Evolutionary conservation across 2,329 filamentous ascomycete species (phyloP).

Genomic region (Furcasterigmium furcatum): DNA sequence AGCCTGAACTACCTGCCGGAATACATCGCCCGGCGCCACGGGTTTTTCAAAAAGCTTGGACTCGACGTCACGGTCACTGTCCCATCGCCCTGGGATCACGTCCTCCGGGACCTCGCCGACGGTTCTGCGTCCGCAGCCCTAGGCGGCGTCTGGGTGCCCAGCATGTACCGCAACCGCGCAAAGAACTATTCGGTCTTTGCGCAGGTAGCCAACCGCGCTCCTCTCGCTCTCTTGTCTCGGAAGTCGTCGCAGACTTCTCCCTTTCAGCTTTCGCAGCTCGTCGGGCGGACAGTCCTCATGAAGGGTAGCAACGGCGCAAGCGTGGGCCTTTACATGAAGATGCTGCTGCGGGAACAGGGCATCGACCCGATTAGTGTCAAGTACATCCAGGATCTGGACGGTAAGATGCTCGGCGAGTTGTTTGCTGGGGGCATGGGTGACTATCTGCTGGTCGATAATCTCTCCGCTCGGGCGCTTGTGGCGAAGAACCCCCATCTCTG

Average conservation of each 20-base stretch:
- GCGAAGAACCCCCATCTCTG: slow-evolving; percentile 3
- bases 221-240: slow-evolving; percentile 6
- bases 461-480: slow-evolving; percentile 8
- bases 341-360: slow-evolving; percentile 10
- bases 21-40: slow-evolving; percentile 23
- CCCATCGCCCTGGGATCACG: slow-evolving; percentile 19
- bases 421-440: slow-evolving; percentile 11
- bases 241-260: background rate
- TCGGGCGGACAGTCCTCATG: slow-evolving; percentile 8
- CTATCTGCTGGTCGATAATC: slow-evolving; percentile 9
- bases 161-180: slow-evolving; percentile 8
- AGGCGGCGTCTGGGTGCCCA: slow-evolving; percentile 11
- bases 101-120: slow-evolving; percentile 17
- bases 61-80: slow-evolving; percentile 22
- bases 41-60: slow-evolving; percentile 23
- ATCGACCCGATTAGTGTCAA: slow-evolving; percentile 5
- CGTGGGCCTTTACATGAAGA: slow-evolving; percentile 11
- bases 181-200: slow-evolving; percentile 9
- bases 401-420: slow-evolving; percentile 7
- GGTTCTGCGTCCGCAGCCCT: slow-evolving; percentile 13
- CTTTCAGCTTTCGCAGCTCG: slow-evolving; percentile 7
- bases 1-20: slow-evolving; percentile 25
- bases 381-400: slow-evolving; percentile 11
- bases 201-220: slow-evolving; percentile 9
- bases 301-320: slow-evolving; percentile 11